These are phyloP conservation scores for Scalesia atractyloides DNA, from an alignment of 129 eudicot genomes.

Conservation along the genomic window DNA sequence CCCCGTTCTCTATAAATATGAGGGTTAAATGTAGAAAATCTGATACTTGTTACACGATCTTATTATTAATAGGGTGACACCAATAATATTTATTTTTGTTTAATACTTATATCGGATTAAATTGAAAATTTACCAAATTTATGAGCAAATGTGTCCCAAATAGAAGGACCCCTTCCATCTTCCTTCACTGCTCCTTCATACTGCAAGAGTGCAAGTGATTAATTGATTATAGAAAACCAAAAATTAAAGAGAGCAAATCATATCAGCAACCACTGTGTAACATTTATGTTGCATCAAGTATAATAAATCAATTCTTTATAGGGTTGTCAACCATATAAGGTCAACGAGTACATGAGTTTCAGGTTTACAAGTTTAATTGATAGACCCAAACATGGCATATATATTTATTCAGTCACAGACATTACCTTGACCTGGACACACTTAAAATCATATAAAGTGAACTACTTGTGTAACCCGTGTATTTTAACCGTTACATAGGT, in stretches of 20 bases:
- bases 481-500: too few species aligned
- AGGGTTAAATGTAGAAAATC: too few species aligned
- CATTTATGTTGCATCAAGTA: neutral
- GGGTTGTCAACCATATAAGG: too few species aligned
- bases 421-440: too few species aligned
- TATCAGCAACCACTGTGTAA: neutral
- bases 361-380: too few species aligned
- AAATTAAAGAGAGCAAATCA: neutral
- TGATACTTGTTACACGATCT: neutral
- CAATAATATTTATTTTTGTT: neutral
- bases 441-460: too few species aligned
- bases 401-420: too few species aligned
- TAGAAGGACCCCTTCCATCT: slow-evolving; percentile 86
- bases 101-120: neutral
- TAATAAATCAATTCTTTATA: neutral
- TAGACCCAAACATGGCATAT: too few species aligned
- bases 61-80: neutral
- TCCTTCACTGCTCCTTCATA: slow-evolving; percentile 97
- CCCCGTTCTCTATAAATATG: too few species aligned
- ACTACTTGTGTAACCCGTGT: too few species aligned
- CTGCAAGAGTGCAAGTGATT: slow-evolving; percentile 38
- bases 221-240: neutral
- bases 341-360: too few species aligned
- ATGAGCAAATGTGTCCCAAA: slow-evolving; percentile 94
- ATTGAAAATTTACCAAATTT: slow-evolving; percentile 54